A percentile compares a stretch with the other conserved stretches of the same genome.
These are phyloP conservation scores for Penicillium sp. DNA, from an alignment of 2,329 filamentous ascomycete genomes.

Conservation along the genomic window DNA sequence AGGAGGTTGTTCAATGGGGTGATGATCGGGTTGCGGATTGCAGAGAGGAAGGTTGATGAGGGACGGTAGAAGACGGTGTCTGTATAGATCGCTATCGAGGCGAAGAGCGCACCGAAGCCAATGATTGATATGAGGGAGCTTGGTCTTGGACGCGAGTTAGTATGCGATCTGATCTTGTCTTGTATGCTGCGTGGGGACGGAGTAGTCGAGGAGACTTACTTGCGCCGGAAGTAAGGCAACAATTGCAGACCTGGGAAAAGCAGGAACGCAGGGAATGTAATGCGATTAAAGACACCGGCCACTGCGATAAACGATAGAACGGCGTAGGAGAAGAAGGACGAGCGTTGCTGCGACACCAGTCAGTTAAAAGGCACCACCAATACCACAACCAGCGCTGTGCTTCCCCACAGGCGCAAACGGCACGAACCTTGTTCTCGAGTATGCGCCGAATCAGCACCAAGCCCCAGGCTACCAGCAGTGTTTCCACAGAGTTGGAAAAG, in stretches of 20 bases:
- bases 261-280: constrained; percentile 94
- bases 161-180: constrained; percentile 7
- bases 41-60: constrained; percentile 38
- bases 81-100: constrained; percentile 71
- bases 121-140: constrained; percentile 64
- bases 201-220: constrained; percentile 56
- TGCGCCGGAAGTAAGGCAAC: constrained; percentile 80
- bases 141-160: constrained; percentile 52
- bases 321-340: constrained; percentile 73
- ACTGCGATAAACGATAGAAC: constrained; percentile 79
- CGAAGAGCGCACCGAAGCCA: constrained; percentile 66
- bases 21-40: constrained; percentile 63
- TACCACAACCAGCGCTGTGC: background rate
- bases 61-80: constrained; percentile 81
- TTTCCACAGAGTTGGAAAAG: constrained; percentile 97
- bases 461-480: constrained; percentile 88
- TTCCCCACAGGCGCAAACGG: constrained; percentile 9
- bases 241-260: constrained; percentile 80
- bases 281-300: constrained; percentile 91
- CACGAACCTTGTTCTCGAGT: constrained; percentile 68
- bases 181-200: constrained; percentile 3
- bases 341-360: constrained; percentile 60
- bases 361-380: constrained; percentile 3
- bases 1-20: constrained; percentile 76
- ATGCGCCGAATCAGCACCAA: constrained; percentile 89